Base-by-base conservation (phyloP, 306 rosid species). In the Sechiopsis laciniata region DNA sequence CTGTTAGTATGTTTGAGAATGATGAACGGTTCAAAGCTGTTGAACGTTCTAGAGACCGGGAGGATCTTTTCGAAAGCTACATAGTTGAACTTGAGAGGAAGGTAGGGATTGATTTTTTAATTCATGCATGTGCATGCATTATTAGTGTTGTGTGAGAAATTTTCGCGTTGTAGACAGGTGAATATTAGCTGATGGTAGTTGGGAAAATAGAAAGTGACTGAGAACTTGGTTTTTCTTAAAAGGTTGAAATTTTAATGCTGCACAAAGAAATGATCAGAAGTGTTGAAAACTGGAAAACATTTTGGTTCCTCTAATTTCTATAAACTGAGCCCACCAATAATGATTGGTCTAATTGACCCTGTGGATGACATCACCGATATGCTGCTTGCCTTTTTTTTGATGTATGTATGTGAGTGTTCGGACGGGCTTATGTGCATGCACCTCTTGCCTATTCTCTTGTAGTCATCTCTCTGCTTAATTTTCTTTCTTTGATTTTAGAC, bases 61-160 rank as follows among this genome's bases (percentile, higher is more conserved):
- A 91, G 86, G 99, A 95, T 86, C 92, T 95, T 76, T 95, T 81
- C 73, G 99, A 95, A 82, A 89, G 96, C 87, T 91, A 91, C 90
- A 84, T 89, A 85, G 96, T 91, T 78, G 99, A 95, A 83, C 96
- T 95, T 60, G 96, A 86, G 86, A 86, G 96, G 84, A 95, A 91
- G 97, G 99, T 89, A 85, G 17, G 56, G 54, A 40, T 19, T 3
- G 10, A 7, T 74, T 59, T 58, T 58, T 13, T 75, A 15, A 78
- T 9, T 3, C n/a, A 17, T 80, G 22, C 24, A 46, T 40, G 11
- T 71, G 52, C 45, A 55, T 66, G 58, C 8, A 14, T 50, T 24
- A 69, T 42, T 51, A 70, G 17, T 50, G 45, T 50, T 24, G 56
- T 50, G 9, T 50, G 58, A 50, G 74, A 50, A 13, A 50, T 69